Conservation (phyloP, 345 rosid genomes). For the Salix udensis region DNA sequence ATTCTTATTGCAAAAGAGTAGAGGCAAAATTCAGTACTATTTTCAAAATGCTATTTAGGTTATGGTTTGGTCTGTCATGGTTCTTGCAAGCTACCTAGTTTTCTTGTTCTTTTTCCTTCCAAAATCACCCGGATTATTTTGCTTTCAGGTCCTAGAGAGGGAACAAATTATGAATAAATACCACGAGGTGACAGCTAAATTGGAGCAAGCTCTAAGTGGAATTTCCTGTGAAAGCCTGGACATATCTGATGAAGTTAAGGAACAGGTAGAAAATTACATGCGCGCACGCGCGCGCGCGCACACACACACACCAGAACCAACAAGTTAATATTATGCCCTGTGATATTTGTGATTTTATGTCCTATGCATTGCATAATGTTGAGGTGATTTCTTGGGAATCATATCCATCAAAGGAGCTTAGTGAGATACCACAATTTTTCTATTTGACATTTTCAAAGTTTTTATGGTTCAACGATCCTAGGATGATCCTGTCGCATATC, state of each 20-base stretch:
- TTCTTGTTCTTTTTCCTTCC: background rate
- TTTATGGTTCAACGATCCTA: background rate
- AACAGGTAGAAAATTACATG: constrained; percentile 56
- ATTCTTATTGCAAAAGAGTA: background rate
- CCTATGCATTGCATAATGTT: background rate
- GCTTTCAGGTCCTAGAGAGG: constrained; percentile 75
- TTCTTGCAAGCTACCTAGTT: background rate
- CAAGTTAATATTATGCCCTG: background rate
- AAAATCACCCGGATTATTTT: constrained; percentile 5
- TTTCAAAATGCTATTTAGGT: background rate
- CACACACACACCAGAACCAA: background rate
- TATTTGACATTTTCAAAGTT: background rate
- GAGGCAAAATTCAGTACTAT: background rate
- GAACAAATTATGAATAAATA: constrained; percentile 62
- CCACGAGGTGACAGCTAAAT: constrained; percentile 54
- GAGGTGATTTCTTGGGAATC: constrained; percentile 7
- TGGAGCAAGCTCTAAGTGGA: constrained; percentile 71
- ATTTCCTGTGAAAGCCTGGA: constrained; percentile 68
- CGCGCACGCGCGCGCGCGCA: no score
- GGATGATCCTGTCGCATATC: background rate
- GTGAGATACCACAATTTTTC: background rate
- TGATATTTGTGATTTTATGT: background rate
- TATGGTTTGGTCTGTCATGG: background rate
- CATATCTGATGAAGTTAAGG: constrained; percentile 96
- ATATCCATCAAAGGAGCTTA: background rate